A percentile compares a stretch with the other conserved stretches of the same genome.
Conservation (phyloP, 2,329 filamentous ascomycete species). For the Beauveria bassiana region DNA sequence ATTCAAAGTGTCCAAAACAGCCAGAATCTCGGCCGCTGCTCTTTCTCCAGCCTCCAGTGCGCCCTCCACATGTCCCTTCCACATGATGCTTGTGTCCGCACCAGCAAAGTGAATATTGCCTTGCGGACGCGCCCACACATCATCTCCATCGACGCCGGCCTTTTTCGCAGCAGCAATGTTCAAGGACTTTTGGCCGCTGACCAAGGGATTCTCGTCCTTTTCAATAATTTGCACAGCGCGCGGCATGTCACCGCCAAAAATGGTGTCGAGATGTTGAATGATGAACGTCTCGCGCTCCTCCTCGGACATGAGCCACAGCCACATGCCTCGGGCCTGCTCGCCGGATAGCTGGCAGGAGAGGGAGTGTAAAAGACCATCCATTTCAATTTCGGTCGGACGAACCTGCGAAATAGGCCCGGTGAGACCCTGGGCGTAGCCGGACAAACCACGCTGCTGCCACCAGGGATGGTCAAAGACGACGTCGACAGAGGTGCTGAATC, state of each 20-base stretch:
- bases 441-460: conserved; percentile 18
- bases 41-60: conserved; percentile 16
- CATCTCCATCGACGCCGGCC: conserved; percentile 9
- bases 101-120: conserved; percentile 17
- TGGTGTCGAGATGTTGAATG: conserved; percentile 7
- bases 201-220: conserved; percentile 4
- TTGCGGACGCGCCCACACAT: conserved; percentile 15
- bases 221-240: conserved; percentile 12
- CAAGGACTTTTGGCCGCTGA: conserved; percentile 8
- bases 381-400: conserved; percentile 13
- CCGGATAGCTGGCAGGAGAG: conserved; percentile 17
- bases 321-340: conserved; percentile 14
- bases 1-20: not conserved
- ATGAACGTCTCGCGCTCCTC: conserved; percentile 10
- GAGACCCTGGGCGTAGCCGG: conserved; percentile 13
- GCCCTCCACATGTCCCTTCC: conserved; percentile 19
- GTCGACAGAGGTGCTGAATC: conserved; percentile 15
- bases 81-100: conserved; percentile 16
- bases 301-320: conserved; percentile 10
- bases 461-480: conserved; percentile 17
- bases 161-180: conserved; percentile 11
- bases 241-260: conserved; percentile 12
- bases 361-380: conserved; percentile 10
- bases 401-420: conserved; percentile 14
- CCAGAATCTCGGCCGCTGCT: conserved; percentile 13